Conservation (phyloP, 2,329 filamentous ascomycete genomes). For the Chrysoporthe austroafricana region DNA sequence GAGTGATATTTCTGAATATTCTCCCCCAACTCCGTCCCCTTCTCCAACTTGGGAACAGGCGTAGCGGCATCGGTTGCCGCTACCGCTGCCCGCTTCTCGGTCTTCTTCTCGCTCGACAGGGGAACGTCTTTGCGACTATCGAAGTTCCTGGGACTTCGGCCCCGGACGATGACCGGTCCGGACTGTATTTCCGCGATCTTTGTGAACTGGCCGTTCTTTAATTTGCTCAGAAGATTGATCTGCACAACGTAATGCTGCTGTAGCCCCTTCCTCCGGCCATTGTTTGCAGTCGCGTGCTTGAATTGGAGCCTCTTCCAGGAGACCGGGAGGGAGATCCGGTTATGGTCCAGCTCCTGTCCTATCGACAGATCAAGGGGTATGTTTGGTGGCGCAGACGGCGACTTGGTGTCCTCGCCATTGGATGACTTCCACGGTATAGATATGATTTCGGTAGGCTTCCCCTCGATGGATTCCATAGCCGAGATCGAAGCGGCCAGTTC, state of each 20-base stretch:
- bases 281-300: slow-evolving; percentile 94
- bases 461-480: slow-evolving; percentile 89
- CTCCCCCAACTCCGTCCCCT: slow-evolving; percentile 32
- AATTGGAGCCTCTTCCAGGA: slow-evolving; percentile 96
- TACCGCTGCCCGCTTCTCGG: slow-evolving; percentile 48
- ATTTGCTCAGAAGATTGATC: slow-evolving; percentile 78
- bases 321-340: slow-evolving; percentile 79
- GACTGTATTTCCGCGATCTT: slow-evolving; percentile 85
- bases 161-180: slow-evolving; percentile 92
- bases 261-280: slow-evolving; percentile 88
- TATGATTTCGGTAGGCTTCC: slow-evolving; percentile 90
- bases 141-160: slow-evolving; percentile 91
- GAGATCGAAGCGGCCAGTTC: slow-evolving; percentile 82
- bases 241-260: slow-evolving; percentile 95
- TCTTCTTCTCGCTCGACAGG: slow-evolving; percentile 60
- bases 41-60: slow-evolving; percentile 27
- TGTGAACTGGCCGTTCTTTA: slow-evolving; percentile 68
- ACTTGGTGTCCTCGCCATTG: slow-evolving; percentile 51
- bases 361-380: slow-evolving; percentile 58
- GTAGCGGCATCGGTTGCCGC: slow-evolving; percentile 38
- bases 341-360: slow-evolving; percentile 74
- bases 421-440: slow-evolving; percentile 92
- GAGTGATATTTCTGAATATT: slow-evolving; percentile 40
- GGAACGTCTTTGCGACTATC: slow-evolving; percentile 87
- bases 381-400: slow-evolving; percentile 55